Conservation (phyloP, 1,139 yeast species). For the Schizosaccharomyces versatilis region DNA sequence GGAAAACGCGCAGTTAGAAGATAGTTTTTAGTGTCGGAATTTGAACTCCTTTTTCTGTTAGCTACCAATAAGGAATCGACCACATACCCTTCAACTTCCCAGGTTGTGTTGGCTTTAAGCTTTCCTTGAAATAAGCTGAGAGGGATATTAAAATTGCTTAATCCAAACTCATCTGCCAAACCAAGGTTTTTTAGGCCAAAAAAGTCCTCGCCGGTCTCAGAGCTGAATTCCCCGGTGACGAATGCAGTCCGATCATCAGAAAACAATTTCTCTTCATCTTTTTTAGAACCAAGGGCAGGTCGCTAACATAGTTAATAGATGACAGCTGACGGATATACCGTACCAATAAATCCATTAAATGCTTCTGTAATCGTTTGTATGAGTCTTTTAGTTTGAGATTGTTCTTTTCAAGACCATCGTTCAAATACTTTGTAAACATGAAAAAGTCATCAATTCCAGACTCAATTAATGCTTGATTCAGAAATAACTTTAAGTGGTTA, state of each 20-base stretch:
- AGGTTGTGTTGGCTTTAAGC: conserved; percentile 22
- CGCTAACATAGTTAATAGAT: conserved; percentile 19
- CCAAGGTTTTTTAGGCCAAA: conserved; percentile 92
- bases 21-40: conserved; percentile 11
- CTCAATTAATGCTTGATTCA: conserved; percentile 39
- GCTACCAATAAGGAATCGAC: conserved; percentile 10
- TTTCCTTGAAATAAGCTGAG: conserved; percentile 68
- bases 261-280: conserved; percentile 56
- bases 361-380: conserved; percentile 25
- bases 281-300: conserved; percentile 44
- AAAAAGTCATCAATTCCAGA: conserved; percentile 73
- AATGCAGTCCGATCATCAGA: conserved; percentile 72
- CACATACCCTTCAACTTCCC: conserved; percentile 9
- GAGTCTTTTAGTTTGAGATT: conserved; percentile 48
- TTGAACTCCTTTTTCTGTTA: conserved; percentile 11
- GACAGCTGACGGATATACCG: not conserved
- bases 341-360: not conserved
- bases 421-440: conserved; percentile 49
- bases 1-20: conserved; percentile 21
- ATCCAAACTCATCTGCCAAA: conserved; percentile 76
- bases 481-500: conserved; percentile 15
- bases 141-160: conserved; percentile 70
- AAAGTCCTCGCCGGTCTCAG: conserved; percentile 75
- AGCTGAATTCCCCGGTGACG: conserved; percentile 80
- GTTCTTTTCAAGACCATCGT: conserved; percentile 52